Percentiles rank a stretch among this genome's conserved stretches.
phyloP scores from a whole-genome alignment of 1,284 basidiomycete genomes.

The Ceratobasidium sp. region DNA sequence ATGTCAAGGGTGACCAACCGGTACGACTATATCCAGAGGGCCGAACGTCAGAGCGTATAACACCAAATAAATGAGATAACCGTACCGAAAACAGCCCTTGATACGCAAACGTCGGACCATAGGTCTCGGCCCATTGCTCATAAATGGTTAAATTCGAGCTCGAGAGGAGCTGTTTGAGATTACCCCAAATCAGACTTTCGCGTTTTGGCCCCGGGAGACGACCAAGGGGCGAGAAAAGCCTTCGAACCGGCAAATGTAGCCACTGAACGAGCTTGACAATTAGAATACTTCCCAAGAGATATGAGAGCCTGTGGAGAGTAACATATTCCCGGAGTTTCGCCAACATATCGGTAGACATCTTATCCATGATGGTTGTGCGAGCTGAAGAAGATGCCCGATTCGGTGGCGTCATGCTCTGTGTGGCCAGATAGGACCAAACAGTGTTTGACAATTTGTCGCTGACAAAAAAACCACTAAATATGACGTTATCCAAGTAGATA shows the following conservation, averaged over 20 bases:
- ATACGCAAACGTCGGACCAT: slow-evolving; percentile 34
- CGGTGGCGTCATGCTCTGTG: too few species aligned
- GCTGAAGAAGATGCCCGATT: too few species aligned
- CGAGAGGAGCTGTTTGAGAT: slow-evolving; percentile 54
- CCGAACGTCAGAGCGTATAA: too few species aligned
- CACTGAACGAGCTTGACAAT: not conserved
- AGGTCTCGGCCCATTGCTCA: slow-evolving; percentile 30
- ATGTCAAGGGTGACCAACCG: slow-evolving; percentile 20
- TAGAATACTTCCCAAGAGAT: not conserved
- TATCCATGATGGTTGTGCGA: not conserved
- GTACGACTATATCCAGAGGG: not conserved
- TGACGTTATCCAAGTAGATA: too few species aligned
- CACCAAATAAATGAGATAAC: not conserved
- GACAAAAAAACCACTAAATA: not conserved
- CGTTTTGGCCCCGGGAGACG: not conserved
- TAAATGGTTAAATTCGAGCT: slow-evolving; percentile 55
- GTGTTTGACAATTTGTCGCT: too few species aligned
- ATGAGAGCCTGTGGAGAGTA: not conserved
- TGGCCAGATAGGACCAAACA: too few species aligned
- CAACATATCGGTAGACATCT: not conserved
- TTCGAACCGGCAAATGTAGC: not conserved
- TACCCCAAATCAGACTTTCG: slow-evolving; percentile 22
- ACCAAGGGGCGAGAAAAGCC: slow-evolving; percentile 4
- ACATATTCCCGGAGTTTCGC: not conserved
- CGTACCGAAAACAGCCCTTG: slow-evolving; percentile 35